Evolutionary conservation across 495 filamentous ascomycete genomes (phyloP).

Genomic region (Aspergillus incahuasiensis): DNA sequence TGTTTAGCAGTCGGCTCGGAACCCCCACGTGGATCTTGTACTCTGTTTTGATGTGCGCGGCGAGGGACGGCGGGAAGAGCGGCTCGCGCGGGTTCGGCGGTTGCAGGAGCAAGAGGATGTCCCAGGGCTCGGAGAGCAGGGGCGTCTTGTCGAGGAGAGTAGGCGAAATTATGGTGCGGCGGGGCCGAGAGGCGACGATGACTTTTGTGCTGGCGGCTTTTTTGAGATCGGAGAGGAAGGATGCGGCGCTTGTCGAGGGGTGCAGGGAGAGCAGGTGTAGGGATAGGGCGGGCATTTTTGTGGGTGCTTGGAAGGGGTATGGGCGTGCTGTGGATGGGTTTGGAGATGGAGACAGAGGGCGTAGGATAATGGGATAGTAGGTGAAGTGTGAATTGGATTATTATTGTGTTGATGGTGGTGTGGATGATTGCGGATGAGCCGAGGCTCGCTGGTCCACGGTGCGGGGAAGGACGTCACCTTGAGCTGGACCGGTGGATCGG

Average conservation of each 20-base stretch:
- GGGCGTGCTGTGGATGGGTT: no score
- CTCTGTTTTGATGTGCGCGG: slow-evolving; percentile 25
- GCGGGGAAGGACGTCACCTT: background rate
- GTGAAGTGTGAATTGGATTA: background rate
- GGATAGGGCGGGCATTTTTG: slow-evolving; percentile 42
- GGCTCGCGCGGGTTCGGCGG: slow-evolving; percentile 9
- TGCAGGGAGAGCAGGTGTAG: slow-evolving; percentile 42
- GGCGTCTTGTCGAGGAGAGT: slow-evolving; percentile 37
- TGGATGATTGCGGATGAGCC: background rate
- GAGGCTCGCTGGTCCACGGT: background rate
- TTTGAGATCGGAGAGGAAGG: slow-evolving; percentile 25
- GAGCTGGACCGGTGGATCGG: background rate
- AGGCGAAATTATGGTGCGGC: slow-evolving; percentile 49
- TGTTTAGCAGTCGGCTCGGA: slow-evolving; percentile 45
- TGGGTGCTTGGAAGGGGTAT: background rate
- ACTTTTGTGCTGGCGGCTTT: slow-evolving; percentile 29
- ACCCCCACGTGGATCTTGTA: slow-evolving; percentile 53
- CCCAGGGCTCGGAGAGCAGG: slow-evolving; percentile 51
- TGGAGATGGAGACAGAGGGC: no score
- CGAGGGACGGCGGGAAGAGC: slow-evolving; percentile 32
- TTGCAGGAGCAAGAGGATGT: slow-evolving; percentile 49
- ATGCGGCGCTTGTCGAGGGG: slow-evolving; percentile 8
- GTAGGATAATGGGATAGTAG: no score
- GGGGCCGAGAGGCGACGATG: slow-evolving; percentile 38
- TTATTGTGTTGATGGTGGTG: background rate